Evolutionary conservation across 2,329 filamentous ascomycete genomes (phyloP).

Genomic region (Blastomyces gilchristii): DNA sequence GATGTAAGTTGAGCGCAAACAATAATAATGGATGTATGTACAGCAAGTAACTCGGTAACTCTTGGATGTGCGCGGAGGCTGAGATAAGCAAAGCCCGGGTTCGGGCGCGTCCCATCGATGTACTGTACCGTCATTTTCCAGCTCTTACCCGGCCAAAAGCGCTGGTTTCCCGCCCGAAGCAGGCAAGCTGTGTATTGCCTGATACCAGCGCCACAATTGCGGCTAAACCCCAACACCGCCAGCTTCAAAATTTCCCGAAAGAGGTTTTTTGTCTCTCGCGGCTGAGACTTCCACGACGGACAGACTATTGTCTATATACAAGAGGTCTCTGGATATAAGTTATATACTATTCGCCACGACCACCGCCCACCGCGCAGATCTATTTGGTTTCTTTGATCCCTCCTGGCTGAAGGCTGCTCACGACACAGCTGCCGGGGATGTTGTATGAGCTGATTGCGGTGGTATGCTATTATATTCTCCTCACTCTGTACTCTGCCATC

Average conservation of each 20-base stretch:
- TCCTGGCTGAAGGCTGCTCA: background rate
- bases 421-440: slow-evolving; percentile 46
- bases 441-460: slow-evolving; percentile 96
- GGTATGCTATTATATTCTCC: slow-evolving; percentile 45
- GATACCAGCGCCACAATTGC: background rate
- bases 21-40: no score
- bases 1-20: no score
- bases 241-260: slow-evolving; percentile 1
- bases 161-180: background rate
- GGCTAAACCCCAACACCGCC: background rate
- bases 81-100: background rate
- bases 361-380: background rate
- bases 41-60: no score
- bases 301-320: no score
- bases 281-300: background rate
- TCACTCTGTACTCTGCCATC: background rate
- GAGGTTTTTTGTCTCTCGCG: background rate
- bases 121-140: background rate
- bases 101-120: no score
- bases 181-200: background rate
- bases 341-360: background rate
- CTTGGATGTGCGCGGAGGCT: no score
- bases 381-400: background rate
- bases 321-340: background rate
- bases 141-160: no score